Percentiles rank a stretch among this genome's conserved stretches.
Conservation (phyloP, 306 rosid species). For the Gleditsia sinensis region DNA sequence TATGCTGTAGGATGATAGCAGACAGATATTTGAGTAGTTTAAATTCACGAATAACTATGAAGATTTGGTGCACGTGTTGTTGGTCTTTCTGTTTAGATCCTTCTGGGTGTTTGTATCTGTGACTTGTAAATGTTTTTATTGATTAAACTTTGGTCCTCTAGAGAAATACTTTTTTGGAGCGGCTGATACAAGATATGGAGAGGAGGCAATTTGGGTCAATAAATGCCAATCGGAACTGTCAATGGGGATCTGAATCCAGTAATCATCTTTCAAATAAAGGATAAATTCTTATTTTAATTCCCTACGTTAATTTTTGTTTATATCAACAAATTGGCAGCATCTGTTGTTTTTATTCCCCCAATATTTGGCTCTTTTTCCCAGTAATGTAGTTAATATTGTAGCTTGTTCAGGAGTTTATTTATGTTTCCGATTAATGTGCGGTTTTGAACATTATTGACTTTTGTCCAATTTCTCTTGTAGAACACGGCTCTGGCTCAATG, state of each 20-base stretch:
- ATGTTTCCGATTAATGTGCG: background rate
- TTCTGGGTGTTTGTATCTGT: conserved; percentile 2
- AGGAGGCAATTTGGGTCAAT: conserved; percentile 39
- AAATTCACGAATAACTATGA: background rate
- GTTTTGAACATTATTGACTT: conserved; percentile 9
- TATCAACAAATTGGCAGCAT: background rate
- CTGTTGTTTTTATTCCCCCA: background rate
- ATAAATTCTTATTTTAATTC: conserved; percentile 5
- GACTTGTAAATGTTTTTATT: conserved; percentile 13
- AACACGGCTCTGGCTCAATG: conserved; percentile 33
- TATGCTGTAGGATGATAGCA: conserved; percentile 5
- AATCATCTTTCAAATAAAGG: conserved; percentile 28
- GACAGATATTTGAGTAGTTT: conserved; percentile 9
- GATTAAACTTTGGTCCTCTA: conserved; percentile 39
- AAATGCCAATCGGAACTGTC: conserved; percentile 34
- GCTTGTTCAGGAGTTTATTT: background rate
- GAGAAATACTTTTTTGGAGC: conserved; percentile 72
- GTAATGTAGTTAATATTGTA: background rate
- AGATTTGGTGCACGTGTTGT: conserved; percentile 7
- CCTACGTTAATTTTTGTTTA: background rate
- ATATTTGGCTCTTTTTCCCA: background rate
- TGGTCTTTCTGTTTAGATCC: conserved; percentile 21
- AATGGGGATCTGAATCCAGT: conserved; percentile 54
- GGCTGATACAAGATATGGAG: conserved; percentile 49
- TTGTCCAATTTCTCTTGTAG: conserved; percentile 41